phyloP scores from a whole-genome alignment of 2,329 filamentous ascomycete species.

The Diplodia corticola region DNA sequence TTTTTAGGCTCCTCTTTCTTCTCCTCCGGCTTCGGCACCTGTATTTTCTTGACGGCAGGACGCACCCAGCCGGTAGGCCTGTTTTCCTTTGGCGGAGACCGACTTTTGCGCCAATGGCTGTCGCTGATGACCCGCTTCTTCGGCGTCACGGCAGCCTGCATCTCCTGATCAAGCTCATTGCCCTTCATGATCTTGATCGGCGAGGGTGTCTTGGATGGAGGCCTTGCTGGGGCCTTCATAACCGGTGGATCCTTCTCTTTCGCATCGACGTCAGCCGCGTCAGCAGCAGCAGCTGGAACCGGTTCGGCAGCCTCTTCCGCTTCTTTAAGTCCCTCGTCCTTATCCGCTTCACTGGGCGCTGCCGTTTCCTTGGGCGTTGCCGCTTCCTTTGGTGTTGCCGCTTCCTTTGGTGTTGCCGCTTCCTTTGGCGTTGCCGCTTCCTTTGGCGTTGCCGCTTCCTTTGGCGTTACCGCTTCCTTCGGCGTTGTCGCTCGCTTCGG shows the following conservation, averaged over 20 bases:
- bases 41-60: conserved; percentile 32
- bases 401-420: not conserved
- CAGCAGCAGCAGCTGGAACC: not conserved
- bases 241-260: conserved; percentile 24
- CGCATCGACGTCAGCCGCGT: not conserved
- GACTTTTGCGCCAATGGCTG: conserved; percentile 75
- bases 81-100: conserved; percentile 37
- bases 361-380: conserved; percentile 6
- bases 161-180: conserved; percentile 47
- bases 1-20: conserved; percentile 17
- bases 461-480: not conserved
- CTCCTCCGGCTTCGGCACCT: conserved; percentile 14
- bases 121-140: conserved; percentile 94
- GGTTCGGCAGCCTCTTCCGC: not conserved
- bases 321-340: not conserved
- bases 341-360: not conserved
- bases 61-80: conserved; percentile 43
- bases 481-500: not conserved
- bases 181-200: conserved; percentile 27
- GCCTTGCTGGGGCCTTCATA: conserved; percentile 24
- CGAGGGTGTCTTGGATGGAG: conserved; percentile 2
- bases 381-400: not conserved
- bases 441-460: not conserved
- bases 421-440: not conserved
- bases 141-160: conserved; percentile 62